Base-by-base conservation (phyloP, 2,329 filamentous ascomycete genomes). In the Neurospora sp. region DNA sequence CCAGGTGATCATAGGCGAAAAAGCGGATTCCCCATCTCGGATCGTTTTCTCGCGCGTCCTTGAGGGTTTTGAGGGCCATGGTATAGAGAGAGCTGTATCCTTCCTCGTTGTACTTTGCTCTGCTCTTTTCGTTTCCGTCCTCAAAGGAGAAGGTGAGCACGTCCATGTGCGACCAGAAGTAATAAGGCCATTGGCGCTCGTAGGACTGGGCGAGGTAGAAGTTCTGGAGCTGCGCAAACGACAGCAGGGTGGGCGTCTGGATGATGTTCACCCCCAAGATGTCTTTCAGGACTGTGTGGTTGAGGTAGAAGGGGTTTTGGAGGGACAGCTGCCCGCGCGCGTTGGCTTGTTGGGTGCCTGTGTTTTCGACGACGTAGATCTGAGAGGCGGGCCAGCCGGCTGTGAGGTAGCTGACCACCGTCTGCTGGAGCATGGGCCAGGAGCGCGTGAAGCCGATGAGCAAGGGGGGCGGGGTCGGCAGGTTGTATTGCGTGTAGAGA, bases 361-460 rank as follows among this genome's bases (percentile, higher is more conserved):
- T 89, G 77, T 89, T 89, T 74, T 89, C 87, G 38, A 89, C 78
- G 1, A 89, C 83, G 72, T 85, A 85, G 71, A 89, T 87, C 72
- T 88, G 82, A 23, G 80, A 79, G 0, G 84, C 77, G 1, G 86
- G 87, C 86, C 86, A 89, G 67, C 86, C 87, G 2, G 85, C 84
- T 0, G 86, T 84, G 72, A 89, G 84, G 76, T 89, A 89, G 11
- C 81, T 84, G 10, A 87, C 81, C 1, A 89, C 83, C 3, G 82
- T 80, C 77, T 89, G 87, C 15, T 86, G 81, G 1, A 89, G 80
- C 70, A 88, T 78, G 2, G 83, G 82, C 82, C 83, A 87, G 69
- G 84, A 83, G 40, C 85, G 80, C 0, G 86, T 87, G 78, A 89
- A 89, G n/a, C 86, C 84, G 71, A 89, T 86, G 67, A 88, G 79